These are phyloP conservation scores for Corniculantispora saksenae DNA, from an alignment of 2,329 filamentous ascomycete species.

Conservation along the genomic window DNA sequence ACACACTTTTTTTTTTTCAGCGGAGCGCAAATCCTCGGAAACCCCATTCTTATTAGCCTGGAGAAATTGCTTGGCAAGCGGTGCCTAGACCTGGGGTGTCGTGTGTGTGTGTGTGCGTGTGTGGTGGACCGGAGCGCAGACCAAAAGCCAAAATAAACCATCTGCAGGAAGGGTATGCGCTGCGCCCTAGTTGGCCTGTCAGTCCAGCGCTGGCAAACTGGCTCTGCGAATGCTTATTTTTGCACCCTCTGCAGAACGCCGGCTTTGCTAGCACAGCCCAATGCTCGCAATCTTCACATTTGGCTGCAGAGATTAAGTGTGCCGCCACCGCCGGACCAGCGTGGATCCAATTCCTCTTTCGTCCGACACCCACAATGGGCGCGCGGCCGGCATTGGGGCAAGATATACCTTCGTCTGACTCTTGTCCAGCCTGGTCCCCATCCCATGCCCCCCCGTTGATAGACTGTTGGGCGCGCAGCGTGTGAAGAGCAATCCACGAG, in stretches of 20 bases:
- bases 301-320: constrained; percentile 10
- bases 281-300: neutral
- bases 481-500: neutral
- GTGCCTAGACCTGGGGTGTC: neutral
- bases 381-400: neutral
- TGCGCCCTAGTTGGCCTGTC: too few species aligned
- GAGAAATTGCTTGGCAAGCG: constrained; percentile 7
- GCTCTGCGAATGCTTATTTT: too few species aligned
- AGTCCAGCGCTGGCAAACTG: neutral
- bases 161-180: too few species aligned
- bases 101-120: neutral
- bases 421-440: neutral
- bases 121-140: neutral
- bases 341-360: neutral
- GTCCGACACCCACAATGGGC: neutral
- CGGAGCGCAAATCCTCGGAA: neutral
- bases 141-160: too few species aligned
- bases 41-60: neutral
- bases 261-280: neutral
- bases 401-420: neutral
- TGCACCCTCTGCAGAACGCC: too few species aligned
- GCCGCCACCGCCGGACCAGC: neutral
- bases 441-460: too few species aligned
- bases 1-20: neutral
- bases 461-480: too few species aligned